Percentiles rank a stretch among this genome's conserved stretches.
Evolutionary conservation across 371 early-diverging fungal species (phyloP).

Genomic region (Gilbertella persicaria): DNA sequence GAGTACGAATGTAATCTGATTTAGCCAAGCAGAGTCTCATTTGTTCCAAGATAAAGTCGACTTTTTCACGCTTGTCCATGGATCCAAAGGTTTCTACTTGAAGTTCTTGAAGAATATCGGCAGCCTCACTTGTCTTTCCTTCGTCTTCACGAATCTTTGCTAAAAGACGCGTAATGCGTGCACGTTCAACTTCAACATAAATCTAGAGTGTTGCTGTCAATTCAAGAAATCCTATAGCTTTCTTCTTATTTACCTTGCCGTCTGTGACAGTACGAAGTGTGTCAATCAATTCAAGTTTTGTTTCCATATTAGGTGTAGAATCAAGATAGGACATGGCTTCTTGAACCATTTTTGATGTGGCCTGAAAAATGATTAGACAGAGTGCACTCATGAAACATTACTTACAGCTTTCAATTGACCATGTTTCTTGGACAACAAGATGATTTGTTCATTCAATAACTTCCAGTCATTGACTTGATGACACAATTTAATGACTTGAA

Average conservation of each 20-base stretch:
- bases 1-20: slow-evolving; percentile 88
- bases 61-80: slow-evolving; percentile 97
- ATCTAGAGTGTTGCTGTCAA: too few species aligned
- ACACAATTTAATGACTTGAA: slow-evolving; percentile 78
- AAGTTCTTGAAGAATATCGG: slow-evolving; percentile 94
- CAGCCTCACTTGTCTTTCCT: slow-evolving; percentile 89
- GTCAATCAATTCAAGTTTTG: slow-evolving; percentile 89
- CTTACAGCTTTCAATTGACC: slow-evolving; percentile 91
- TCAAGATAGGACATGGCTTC: slow-evolving; percentile 90
- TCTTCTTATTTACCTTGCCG: slow-evolving; percentile 77
- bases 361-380: slow-evolving; percentile 44
- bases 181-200: slow-evolving; percentile 97
- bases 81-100: slow-evolving; percentile 99
- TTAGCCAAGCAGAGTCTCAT: slow-evolving; percentile 94
- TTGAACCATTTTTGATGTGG: slow-evolving; percentile 94
- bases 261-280: slow-evolving; percentile 95
- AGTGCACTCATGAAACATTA: too few species aligned
- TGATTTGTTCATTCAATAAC: slow-evolving; percentile 86
- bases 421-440: slow-evolving; percentile 91
- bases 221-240: not conserved
- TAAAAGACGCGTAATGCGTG: slow-evolving; percentile 88
- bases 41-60: slow-evolving; percentile 97
- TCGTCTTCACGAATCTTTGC: slow-evolving; percentile 89
- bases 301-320: slow-evolving; percentile 76
- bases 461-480: slow-evolving; percentile 81